Evolutionary conservation across 495 filamentous ascomycete genomes (phyloP).

Genomic region (Parathielavia appendiculata): DNA sequence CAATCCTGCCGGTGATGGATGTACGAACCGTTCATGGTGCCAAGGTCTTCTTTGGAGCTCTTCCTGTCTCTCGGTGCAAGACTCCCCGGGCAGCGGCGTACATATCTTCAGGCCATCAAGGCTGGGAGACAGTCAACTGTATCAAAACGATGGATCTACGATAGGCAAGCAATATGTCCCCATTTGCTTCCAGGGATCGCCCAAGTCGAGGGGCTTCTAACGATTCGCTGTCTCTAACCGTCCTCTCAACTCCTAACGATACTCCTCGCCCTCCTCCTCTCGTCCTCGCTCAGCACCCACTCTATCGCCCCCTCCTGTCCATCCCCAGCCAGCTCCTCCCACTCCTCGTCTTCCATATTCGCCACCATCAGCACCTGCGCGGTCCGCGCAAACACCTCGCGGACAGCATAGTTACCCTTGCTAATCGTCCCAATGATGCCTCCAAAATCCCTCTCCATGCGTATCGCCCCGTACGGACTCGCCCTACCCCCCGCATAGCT

Average conservation of each 20-base stretch:
- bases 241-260: conserved; percentile 35
- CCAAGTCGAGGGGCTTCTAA: too few relatives aligned
- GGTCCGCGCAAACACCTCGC: conserved; percentile 74
- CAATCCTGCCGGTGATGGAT: too few relatives aligned
- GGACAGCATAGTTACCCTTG: conserved; percentile 69
- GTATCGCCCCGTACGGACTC: conserved; percentile 75
- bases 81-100: too few relatives aligned
- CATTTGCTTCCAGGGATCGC: too few relatives aligned
- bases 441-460: conserved; percentile 82
- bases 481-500: conserved; percentile 68
- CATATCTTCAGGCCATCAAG: too few relatives aligned
- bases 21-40: too few relatives aligned
- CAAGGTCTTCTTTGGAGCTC: too few relatives aligned
- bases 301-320: conserved; percentile 40
- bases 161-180: too few relatives aligned
- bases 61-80: too few relatives aligned
- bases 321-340: conserved; percentile 60
- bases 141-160: too few relatives aligned
- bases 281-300: conserved; percentile 53
- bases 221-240: not conserved
- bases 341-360: conserved; percentile 97
- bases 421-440: conserved; percentile 74
- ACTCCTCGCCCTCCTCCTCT: conserved; percentile 48
- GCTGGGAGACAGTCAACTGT: too few relatives aligned
- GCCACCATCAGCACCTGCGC: conserved; percentile 83